Evolutionary conservation across 495 filamentous ascomycete species (phyloP), one percentile per base, ranked within the genome.

Genomic region (Penicillium diatomitis): DNA sequence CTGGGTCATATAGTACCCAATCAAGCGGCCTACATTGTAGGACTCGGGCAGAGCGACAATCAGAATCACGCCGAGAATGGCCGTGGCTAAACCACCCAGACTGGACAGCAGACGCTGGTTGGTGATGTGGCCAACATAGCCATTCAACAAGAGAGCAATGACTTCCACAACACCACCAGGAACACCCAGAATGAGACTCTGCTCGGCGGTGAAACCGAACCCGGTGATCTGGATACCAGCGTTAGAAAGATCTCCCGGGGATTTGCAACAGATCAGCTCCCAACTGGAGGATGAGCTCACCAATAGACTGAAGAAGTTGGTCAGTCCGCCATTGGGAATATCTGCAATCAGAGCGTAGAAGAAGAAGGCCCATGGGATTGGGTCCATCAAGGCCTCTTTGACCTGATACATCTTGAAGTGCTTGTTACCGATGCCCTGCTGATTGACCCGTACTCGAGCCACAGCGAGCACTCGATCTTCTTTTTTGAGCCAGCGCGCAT

Each of bases 351-450:
- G 60, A 2, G 80, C 76, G 51, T 77, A 84, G 44, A 84, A 73
- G 35, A 80, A 75, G 56, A 86, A 84, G 2, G 80, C 79, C 81
- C 69, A 84, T 27, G 78, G 79, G 65, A 82, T 76, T 2, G 80
- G 81, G 51, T 85, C 81, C 30, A 66, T 20, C 3, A 83, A 60
- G 0, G 79, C 73, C 51, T 84, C 81, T 37, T 73, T 75, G 36
- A 79, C 71, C 48, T 87, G 83, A 32, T 81, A 76, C 53, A 70
- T 60, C 42, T 84, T 83, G 58, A 84, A 86, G 32, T 79, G 74
- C 64, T 85, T 85, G 54, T 84, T 86, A 34, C 82, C 80, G 32
- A 86, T 77, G 8, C 83, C 83, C 52, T 84, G 82, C 55, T 85
- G 76, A 46, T 87, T 85, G 38, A 73, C 62, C 2, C 78, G 70